Conservation (phyloP, 306 rosid genomes). For the peach (Prunus persica) region DNA sequence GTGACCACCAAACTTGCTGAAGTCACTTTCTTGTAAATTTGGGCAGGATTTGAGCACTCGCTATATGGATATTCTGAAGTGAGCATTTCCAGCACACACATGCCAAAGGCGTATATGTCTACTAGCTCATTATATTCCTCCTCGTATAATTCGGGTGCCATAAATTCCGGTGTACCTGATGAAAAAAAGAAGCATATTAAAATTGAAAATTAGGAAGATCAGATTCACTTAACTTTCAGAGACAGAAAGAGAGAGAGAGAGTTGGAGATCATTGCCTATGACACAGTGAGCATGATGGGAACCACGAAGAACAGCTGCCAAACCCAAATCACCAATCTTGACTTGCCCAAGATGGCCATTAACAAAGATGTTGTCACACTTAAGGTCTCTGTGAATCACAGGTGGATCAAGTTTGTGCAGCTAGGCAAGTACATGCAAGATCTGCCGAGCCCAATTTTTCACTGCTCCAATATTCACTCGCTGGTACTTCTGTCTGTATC, state of each 20-base stretch:
- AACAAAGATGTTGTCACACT: slow-evolving; percentile 83
- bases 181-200: background rate
- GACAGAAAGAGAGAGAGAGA: background rate
- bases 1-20: slow-evolving; percentile 40
- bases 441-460: slow-evolving; percentile 80
- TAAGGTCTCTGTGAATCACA: slow-evolving; percentile 83
- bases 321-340: slow-evolving; percentile 89
- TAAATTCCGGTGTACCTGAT: slow-evolving; percentile 87
- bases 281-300: slow-evolving; percentile 82
- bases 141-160: slow-evolving; percentile 96
- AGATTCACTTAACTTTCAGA: background rate
- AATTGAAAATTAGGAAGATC: background rate
- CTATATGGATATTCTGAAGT: slow-evolving; percentile 80
- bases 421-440: slow-evolving; percentile 63
- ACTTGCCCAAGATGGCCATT: slow-evolving; percentile 85
- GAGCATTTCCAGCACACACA: slow-evolving; percentile 89
- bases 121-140: slow-evolving; percentile 81
- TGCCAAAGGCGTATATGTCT: slow-evolving; percentile 83
- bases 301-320: slow-evolving; percentile 73
- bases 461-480: slow-evolving; percentile 55
- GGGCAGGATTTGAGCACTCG: slow-evolving; percentile 92
- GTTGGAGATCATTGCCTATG: slow-evolving; percentile 46
- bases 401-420: slow-evolving; percentile 74
- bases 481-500: slow-evolving; percentile 64
- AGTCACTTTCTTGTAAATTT: slow-evolving; percentile 93